phyloP scores from a whole-genome alignment of 805 yeast genomes.

The Metschnikowia koreensis region DNA sequence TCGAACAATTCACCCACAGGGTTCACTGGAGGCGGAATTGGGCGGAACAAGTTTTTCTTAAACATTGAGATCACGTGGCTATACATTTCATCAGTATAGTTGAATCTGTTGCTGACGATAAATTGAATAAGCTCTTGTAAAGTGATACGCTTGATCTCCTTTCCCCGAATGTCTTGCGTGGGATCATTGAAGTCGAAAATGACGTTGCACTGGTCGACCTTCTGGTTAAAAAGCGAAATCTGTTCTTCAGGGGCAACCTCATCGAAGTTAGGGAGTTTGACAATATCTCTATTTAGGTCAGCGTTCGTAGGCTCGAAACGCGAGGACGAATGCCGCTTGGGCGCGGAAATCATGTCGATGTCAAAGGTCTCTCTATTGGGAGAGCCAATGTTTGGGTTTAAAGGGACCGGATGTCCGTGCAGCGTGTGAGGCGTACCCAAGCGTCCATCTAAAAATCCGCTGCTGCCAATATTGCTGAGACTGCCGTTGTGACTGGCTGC shows the following conservation, averaged over 20 bases:
- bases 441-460: constrained; percentile 14
- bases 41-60: constrained; percentile 82
- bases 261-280: constrained; percentile 80
- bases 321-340: constrained; percentile 89
- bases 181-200: constrained; percentile 95
- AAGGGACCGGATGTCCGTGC: constrained; percentile 41
- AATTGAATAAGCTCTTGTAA: constrained; percentile 87
- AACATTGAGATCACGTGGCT: constrained; percentile 87
- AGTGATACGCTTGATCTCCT: constrained; percentile 85
- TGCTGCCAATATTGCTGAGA: not conserved
- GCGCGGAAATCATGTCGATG: constrained; percentile 72
- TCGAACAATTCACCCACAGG: constrained; percentile 95
- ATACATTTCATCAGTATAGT: constrained; percentile 89
- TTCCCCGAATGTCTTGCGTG: constrained; percentile 85
- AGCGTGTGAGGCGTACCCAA: constrained; percentile 17
- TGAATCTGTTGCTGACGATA: constrained; percentile 76
- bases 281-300: constrained; percentile 45
- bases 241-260: constrained; percentile 82
- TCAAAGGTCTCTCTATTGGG: constrained; percentile 67
- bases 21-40: constrained; percentile 97
- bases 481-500: too few species aligned
- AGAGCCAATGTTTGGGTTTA: constrained; percentile 56
- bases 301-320: constrained; percentile 74
- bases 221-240: constrained; percentile 74
- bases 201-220: constrained; percentile 91